phyloP scores from a whole-genome alignment of 2,329 filamentous ascomycete genomes.

The Fragosphaeria purpurea region DNA sequence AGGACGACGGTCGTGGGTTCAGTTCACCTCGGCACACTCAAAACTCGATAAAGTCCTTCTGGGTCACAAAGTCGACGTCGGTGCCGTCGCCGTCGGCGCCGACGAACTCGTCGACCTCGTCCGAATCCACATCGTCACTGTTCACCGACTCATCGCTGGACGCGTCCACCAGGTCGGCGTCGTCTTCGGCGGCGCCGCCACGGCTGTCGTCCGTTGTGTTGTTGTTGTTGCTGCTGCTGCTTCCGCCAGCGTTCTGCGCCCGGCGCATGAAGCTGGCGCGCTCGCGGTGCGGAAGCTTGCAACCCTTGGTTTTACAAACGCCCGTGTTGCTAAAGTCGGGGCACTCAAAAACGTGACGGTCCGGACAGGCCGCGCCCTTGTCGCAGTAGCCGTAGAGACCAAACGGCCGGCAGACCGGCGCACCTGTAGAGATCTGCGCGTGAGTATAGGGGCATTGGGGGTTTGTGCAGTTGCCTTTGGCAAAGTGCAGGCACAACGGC shows the following conservation, averaged over 20 bases:
- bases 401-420: slow-evolving; percentile 75
- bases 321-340: slow-evolving; percentile 92
- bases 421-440: slow-evolving; percentile 63
- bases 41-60: slow-evolving; percentile 50
- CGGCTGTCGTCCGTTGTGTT: slow-evolving; percentile 27
- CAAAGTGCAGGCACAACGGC: slow-evolving; percentile 81
- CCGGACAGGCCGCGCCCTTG: slow-evolving; percentile 64
- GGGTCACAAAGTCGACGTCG: slow-evolving; percentile 45
- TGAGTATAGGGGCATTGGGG: slow-evolving; percentile 79
- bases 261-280: slow-evolving; percentile 71
- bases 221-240: slow-evolving; percentile 5
- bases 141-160: slow-evolving; percentile 71
- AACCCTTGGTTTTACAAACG: slow-evolving; percentile 68
- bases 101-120: slow-evolving; percentile 59
- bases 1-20: no score
- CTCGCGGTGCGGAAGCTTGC: slow-evolving; percentile 79
- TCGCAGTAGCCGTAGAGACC: slow-evolving; percentile 82
- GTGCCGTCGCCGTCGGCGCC: slow-evolving; percentile 39
- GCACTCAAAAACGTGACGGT: slow-evolving; percentile 87
- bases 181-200: slow-evolving; percentile 24
- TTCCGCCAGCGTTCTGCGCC: slow-evolving; percentile 42
- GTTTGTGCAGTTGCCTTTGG: slow-evolving; percentile 84
- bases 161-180: slow-evolving; percentile 54
- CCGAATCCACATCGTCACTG: slow-evolving; percentile 72
- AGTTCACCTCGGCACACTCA: slow-evolving; percentile 13